Percentiles rank a stretch among this genome's conserved stretches.
These are phyloP conservation scores for Cytospora chrysosperma DNA, from an alignment of 2,329 filamentous ascomycete genomes.

Conservation along the genomic window DNA sequence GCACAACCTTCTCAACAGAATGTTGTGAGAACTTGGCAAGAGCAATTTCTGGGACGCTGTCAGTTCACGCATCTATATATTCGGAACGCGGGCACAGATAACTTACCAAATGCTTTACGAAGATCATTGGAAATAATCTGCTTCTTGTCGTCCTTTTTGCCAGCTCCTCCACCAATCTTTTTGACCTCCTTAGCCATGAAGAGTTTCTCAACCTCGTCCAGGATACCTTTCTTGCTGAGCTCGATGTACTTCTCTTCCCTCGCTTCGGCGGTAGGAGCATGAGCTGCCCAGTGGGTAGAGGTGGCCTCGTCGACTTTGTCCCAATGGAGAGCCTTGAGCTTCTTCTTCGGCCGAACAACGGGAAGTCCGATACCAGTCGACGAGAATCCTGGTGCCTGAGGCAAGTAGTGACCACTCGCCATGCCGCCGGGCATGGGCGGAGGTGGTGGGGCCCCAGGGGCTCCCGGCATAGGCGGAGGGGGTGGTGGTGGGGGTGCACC, in stretches of 20 bases:
- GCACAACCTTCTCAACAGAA: conserved; percentile 79
- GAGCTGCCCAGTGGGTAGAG: conserved; percentile 88
- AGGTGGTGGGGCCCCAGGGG: conserved; percentile 36
- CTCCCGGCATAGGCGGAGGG: conserved; percentile 44
- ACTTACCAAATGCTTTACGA: conserved; percentile 77
- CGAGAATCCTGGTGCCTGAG: conserved; percentile 57
- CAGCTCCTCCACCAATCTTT: conserved; percentile 67
- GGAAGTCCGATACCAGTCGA: conserved; percentile 66
- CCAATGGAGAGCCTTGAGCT: conserved; percentile 98
- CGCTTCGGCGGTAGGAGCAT: conserved; percentile 80
- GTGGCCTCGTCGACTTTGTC: conserved; percentile 94
- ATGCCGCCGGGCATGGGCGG: conserved; percentile 60
- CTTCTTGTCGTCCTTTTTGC: conserved; percentile 93
- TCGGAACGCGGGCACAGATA: neutral
- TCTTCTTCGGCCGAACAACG: conserved; percentile 92
- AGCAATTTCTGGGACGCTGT: conserved; percentile 66
- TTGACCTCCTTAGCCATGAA: conserved; percentile 98
- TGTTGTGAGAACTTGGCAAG: conserved; percentile 89
- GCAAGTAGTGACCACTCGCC: conserved; percentile 72
- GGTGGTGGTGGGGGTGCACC: conserved; percentile 27
- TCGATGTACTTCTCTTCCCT: conserved; percentile 96
- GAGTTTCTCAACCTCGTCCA: conserved; percentile 95
- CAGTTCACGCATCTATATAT: conserved; percentile 29
- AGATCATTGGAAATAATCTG: conserved; percentile 91
- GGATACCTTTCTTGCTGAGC: conserved; percentile 87